Conservation (phyloP, 768 basidiomycete species). For the Lactarius tabidus region DNA sequence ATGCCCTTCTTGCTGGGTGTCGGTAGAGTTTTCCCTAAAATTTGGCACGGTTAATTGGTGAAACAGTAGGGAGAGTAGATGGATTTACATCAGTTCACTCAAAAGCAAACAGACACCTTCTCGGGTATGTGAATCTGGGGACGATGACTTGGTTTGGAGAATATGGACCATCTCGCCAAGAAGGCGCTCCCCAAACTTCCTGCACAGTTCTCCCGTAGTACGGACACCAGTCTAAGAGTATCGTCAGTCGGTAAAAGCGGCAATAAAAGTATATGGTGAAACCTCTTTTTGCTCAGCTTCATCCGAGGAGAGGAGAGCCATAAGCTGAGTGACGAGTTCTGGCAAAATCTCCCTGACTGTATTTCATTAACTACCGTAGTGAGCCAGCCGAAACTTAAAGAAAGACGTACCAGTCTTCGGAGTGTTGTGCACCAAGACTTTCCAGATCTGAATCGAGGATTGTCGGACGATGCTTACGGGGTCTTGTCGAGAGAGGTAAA, state of each 20-base stretch:
- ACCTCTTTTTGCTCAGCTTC: constrained; percentile 92
- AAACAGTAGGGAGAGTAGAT: neutral
- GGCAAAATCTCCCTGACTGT: constrained; percentile 87
- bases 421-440: constrained; percentile 93
- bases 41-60: constrained; percentile 15
- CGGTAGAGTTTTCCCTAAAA: constrained; percentile 76
- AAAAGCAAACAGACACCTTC: constrained; percentile 88
- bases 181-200: constrained; percentile 93
- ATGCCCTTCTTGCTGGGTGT: constrained; percentile 79
- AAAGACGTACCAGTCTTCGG: constrained; percentile 71
- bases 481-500: constrained; percentile 94
- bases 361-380: constrained; percentile 9
- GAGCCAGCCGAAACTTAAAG: neutral
- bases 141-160: constrained; percentile 61
- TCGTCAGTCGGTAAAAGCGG: constrained; percentile 1
- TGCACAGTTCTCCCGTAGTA: constrained; percentile 84
- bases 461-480: constrained; percentile 84
- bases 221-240: constrained; percentile 71
- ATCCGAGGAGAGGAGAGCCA: constrained; percentile 71
- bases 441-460: constrained; percentile 95
- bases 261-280: neutral
- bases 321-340: constrained; percentile 73
- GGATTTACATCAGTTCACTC: constrained; percentile 78
- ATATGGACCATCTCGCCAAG: constrained; percentile 79
- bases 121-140: constrained; percentile 57